Percentiles rank a stretch among this genome's conserved stretches.
Evolutionary conservation across 2,329 filamentous ascomycete species (phyloP).

Genomic region (Paraconiothyrium brasiliense): DNA sequence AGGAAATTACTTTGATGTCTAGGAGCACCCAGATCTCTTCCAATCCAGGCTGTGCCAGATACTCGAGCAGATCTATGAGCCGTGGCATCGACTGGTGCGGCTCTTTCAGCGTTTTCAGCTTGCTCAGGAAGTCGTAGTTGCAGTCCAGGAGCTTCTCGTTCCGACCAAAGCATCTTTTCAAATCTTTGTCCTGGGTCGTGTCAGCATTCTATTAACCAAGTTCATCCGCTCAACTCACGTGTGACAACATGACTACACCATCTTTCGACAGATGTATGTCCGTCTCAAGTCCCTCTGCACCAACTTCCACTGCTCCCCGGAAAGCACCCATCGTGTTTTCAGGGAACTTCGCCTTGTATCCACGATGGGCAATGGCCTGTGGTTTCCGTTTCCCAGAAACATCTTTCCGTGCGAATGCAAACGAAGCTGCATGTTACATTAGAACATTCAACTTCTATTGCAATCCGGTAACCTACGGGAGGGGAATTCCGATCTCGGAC

Average conservation of each 20-base stretch:
- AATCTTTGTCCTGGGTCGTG: slow-evolving; percentile 69
- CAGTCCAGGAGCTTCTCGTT: slow-evolving; percentile 76
- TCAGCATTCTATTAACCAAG: slow-evolving; percentile 16
- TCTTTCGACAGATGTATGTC: slow-evolving; percentile 87
- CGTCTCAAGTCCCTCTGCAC: slow-evolving; percentile 85
- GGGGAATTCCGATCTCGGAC: slow-evolving; percentile 42
- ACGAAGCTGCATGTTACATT: slow-evolving; percentile 36
- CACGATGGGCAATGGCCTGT: slow-evolving; percentile 80
- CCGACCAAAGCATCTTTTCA: slow-evolving; percentile 85
- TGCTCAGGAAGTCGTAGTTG: slow-evolving; percentile 77
- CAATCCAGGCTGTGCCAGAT: slow-evolving; percentile 70
- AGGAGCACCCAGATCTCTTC: slow-evolving; percentile 82
- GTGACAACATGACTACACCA: slow-evolving; percentile 83
- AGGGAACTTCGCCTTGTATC: slow-evolving; percentile 78
- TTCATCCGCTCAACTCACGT: slow-evolving; percentile 63
- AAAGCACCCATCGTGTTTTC: slow-evolving; percentile 90
- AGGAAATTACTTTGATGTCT: slow-evolving; percentile 79
- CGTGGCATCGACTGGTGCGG: slow-evolving; percentile 78
- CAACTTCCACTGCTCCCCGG: slow-evolving; percentile 74
- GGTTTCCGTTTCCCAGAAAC: slow-evolving; percentile 60
- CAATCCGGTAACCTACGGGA: slow-evolving; percentile 28
- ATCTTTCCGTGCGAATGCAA: slow-evolving; percentile 47
- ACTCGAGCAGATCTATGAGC: slow-evolving; percentile 77
- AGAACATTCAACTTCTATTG: not conserved
- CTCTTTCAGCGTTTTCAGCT: slow-evolving; percentile 71